phyloP scores from a whole-genome alignment of 2,329 filamentous ascomycete species.

The Arthrobotrys sphaeroides region DNA sequence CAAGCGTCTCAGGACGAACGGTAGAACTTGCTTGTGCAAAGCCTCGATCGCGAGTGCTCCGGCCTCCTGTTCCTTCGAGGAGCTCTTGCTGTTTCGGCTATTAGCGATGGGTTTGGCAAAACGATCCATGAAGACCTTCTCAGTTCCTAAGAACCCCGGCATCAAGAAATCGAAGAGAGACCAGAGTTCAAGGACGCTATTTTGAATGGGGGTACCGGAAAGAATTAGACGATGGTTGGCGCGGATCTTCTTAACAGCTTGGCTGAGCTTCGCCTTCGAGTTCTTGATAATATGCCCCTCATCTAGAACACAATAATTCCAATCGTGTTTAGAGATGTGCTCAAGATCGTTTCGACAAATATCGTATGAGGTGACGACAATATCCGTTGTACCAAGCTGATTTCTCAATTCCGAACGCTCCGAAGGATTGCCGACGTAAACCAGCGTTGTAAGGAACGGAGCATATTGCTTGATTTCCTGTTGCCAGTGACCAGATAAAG shows the following conservation, averaged over 20 bases:
- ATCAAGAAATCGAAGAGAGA: constrained; percentile 98
- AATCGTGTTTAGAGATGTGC: constrained; percentile 80
- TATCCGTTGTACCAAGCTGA: constrained; percentile 79
- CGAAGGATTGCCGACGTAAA: constrained; percentile 87
- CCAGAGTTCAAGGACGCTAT: constrained; percentile 96
- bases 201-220: constrained; percentile 96
- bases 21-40: constrained; percentile 96
- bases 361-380: constrained; percentile 97
- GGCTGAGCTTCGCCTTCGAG: constrained; percentile 92
- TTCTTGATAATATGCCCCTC: constrained; percentile 99
- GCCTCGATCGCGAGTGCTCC: constrained; percentile 96
- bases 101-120: constrained; percentile 96
- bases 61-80: constrained; percentile 96
- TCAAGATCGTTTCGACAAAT: constrained; percentile 97
- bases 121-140: constrained; percentile 95
- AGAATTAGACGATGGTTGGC: constrained; percentile 97
- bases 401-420: constrained; percentile 78
- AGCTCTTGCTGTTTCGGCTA: constrained; percentile 94
- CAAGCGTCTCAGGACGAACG: constrained; percentile 91
- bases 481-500: constrained; percentile 96
- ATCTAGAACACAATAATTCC: constrained; percentile 97
- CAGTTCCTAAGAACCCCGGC: constrained; percentile 94
- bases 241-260: constrained; percentile 85
- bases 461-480: constrained; percentile 97
- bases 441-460: constrained; percentile 86